Percentiles rank a stretch among this genome's conserved stretches.
These are phyloP conservation scores for Termitomyces eurrhizus DNA, from an alignment of 768 basidiomycete species.

Conservation along the genomic window DNA sequence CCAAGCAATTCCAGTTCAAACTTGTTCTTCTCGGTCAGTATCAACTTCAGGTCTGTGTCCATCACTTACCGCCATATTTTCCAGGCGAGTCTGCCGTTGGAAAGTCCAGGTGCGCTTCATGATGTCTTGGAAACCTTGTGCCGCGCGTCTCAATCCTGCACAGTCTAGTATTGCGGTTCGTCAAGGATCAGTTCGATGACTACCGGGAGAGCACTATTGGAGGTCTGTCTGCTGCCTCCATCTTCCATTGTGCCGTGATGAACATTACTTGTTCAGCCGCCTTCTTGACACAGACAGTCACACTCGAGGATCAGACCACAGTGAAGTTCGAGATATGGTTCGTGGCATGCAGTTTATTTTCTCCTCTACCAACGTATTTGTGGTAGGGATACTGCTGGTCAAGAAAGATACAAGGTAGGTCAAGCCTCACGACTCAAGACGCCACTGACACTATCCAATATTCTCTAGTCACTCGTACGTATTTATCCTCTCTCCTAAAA, in stretches of 20 bases:
- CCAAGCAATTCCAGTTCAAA: constrained; percentile 93
- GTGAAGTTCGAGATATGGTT: constrained; percentile 99
- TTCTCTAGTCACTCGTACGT: constrained; percentile 38
- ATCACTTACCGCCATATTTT: constrained; percentile 13
- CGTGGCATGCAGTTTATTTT: constrained; percentile 17
- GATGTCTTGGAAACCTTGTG: constrained; percentile 20
- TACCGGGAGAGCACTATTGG: constrained; percentile 95
- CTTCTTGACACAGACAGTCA: constrained; percentile 97
- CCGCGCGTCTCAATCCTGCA: constrained; percentile 23
- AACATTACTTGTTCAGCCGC: constrained; percentile 56
- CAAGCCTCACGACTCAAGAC: constrained; percentile 9
- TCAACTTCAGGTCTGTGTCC: not conserved
- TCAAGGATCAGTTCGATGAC: constrained; percentile 95
- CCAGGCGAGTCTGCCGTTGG: constrained; percentile 97
- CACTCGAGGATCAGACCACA: constrained; percentile 80
- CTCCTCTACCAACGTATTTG: constrained; percentile 6
- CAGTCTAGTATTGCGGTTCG: constrained; percentile 92
- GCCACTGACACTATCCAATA: constrained; percentile 8
- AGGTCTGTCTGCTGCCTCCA: constrained; percentile 38
- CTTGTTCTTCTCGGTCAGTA: constrained; percentile 87
- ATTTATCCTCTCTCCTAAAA: constrained; percentile 8
- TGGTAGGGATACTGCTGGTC: constrained; percentile 89
- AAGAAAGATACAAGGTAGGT: constrained; percentile 88
- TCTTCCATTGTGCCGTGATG: constrained; percentile 2
- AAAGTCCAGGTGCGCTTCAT: constrained; percentile 73